Evolutionary conservation across 352 stramenopile genomes (phyloP), one percentile per base, ranked within the genome.

Genomic region (Globisporangium parvum): DNA sequence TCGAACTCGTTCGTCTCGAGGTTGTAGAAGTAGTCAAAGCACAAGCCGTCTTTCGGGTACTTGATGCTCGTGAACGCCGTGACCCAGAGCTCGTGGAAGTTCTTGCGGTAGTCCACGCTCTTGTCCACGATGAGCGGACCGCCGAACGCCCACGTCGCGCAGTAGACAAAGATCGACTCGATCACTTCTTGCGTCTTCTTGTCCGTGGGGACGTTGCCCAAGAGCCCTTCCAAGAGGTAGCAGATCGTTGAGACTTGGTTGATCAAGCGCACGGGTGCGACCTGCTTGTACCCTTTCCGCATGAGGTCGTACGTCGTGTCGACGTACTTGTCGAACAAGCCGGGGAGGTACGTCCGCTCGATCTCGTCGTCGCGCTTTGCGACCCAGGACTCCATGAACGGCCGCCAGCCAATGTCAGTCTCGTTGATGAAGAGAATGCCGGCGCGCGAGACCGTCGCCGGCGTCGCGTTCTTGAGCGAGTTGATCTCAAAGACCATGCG

Each of bases 21-120:
- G 66, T 98, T 97, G 67, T 96, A 99, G 59, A 98, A 98, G 67
- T 98, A 98, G 72, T 99, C 96, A 59, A 98, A 99, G 63, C 93
- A 98, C 6, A 91, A 56, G 6, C 92, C 93, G 62, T 98, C 94
- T 60, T 98, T 98, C 0, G 95, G 93, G 60, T 98, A 98, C 57
- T 98, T 98, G 62, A 94, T 67, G 54, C 68, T 88, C 0, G 85
- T 79, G 59, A 91, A 94, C 23, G 81, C 76, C 0, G 82, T 70
- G 40, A 76, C 85, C 86, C 86, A 95, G 14, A 93, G 62, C 47
- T 93, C 81, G 53, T 94, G 80, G 50, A 94, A 94, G 35, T 95
- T 96, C 52, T 93, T 94, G 45, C 93, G 82, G 58, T 96, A 94
- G 53, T 94, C 85, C 18, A 91, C 69, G 48, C 79, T 91, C 57